These are phyloP conservation scores for Talaromyces pinophilus DNA, from an alignment of 2,329 filamentous ascomycete genomes.

Conservation along the genomic window DNA sequence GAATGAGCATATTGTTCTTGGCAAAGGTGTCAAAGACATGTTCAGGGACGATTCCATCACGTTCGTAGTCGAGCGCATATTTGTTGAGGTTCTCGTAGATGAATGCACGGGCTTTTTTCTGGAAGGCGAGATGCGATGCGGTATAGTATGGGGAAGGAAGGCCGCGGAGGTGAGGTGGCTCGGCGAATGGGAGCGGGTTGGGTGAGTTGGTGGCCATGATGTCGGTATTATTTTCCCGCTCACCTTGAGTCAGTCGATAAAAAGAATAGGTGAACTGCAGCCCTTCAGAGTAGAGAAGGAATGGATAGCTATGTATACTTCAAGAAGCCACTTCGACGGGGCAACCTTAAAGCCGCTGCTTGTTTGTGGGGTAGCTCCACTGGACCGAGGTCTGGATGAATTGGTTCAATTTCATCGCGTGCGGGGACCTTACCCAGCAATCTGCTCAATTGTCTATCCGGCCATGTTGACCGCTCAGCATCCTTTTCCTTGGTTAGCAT, in stretches of 20 bases:
- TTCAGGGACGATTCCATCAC: constrained; percentile 61
- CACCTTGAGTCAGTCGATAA: background rate
- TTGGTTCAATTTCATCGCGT: background rate
- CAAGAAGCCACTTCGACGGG: background rate
- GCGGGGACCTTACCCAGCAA: background rate
- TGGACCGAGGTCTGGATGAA: constrained; percentile 12
- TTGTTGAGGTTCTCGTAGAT: constrained; percentile 63
- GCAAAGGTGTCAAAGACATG: constrained; percentile 67
- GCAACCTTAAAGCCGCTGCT: background rate
- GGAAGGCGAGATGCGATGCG: constrained; percentile 64
- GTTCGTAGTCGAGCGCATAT: constrained; percentile 70
- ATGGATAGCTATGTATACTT: background rate
- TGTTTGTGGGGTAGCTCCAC: constrained; percentile 20
- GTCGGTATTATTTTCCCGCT: background rate
- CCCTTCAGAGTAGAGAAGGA: too few species aligned
- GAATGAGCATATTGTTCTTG: constrained; percentile 68
- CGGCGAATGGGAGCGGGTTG: constrained; percentile 65
- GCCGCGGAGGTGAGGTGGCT: constrained; percentile 70
- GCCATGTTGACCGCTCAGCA: background rate
- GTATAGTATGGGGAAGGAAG: constrained; percentile 73
- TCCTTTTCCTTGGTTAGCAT: background rate
- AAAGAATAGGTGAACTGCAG: background rate
- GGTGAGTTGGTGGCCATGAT: constrained; percentile 25
- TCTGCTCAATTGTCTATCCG: background rate
- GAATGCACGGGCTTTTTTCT: constrained; percentile 68